phyloP scores from a whole-genome alignment of 2,329 filamentous ascomycete species.

The Alternaria brassicae region DNA sequence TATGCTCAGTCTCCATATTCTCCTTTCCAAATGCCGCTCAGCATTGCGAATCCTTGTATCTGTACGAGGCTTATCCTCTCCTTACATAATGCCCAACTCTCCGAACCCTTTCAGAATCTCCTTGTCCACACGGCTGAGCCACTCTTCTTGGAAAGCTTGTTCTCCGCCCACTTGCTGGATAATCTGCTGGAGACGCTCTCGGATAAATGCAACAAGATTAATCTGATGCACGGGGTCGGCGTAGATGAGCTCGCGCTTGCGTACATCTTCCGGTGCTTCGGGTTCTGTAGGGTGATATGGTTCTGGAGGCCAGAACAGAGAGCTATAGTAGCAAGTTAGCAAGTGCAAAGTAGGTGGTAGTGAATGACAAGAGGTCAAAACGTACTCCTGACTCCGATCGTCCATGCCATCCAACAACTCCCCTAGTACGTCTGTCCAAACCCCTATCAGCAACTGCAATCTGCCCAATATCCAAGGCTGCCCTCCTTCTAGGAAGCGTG shows the following conservation, averaged over 20 bases:
- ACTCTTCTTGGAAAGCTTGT: slow-evolving; percentile 70
- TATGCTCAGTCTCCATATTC: neutral
- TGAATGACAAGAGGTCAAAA: slow-evolving; percentile 2
- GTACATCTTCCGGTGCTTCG: slow-evolving; percentile 55
- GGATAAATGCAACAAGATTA: slow-evolving; percentile 69
- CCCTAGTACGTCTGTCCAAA: slow-evolving; percentile 75
- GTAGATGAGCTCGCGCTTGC: slow-evolving; percentile 59
- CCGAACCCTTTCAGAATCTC: slow-evolving; percentile 72
- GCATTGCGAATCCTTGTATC: neutral
- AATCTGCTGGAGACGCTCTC: slow-evolving; percentile 65
- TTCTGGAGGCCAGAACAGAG: slow-evolving; percentile 52
- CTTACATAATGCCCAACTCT: slow-evolving; percentile 47
- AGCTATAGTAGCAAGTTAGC: slow-evolving; percentile 37
- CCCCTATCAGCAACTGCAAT: slow-evolving; percentile 75
- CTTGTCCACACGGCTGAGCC: slow-evolving; percentile 76
- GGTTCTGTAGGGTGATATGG: slow-evolving; percentile 38
- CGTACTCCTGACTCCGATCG: slow-evolving; percentile 51
- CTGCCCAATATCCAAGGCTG: slow-evolving; percentile 64
- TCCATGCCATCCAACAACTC: slow-evolving; percentile 70
- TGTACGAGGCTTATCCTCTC: neutral
- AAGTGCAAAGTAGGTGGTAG: neutral
- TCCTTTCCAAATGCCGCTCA: neutral
- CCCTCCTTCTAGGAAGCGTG: slow-evolving; percentile 71
- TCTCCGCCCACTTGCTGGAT: slow-evolving; percentile 70
- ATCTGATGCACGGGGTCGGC: slow-evolving; percentile 73